Conservation (phyloP, 1,139 yeast genomes). For the Zygosaccharomyces pseudobailii region DNA sequence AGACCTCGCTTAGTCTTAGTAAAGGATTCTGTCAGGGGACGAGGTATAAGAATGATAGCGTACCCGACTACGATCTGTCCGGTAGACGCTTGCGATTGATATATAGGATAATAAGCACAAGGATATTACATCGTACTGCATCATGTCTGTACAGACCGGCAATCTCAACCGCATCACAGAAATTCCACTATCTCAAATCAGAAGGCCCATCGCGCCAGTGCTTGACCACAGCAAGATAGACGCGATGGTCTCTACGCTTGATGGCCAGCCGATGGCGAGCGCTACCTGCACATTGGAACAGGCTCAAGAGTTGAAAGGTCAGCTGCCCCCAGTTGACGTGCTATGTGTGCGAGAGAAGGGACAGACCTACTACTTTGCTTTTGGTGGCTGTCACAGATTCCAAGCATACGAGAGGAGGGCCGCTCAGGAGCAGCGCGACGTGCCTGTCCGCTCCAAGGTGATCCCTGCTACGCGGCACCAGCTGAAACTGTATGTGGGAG, state of each 20-base stretch:
- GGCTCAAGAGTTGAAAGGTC: slow-evolving; percentile 44
- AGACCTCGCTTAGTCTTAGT: slow-evolving; percentile 1
- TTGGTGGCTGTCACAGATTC: slow-evolving; percentile 81
- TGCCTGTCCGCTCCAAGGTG: slow-evolving; percentile 55
- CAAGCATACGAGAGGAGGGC: slow-evolving; percentile 63
- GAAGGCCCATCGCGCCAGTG: slow-evolving; percentile 81
- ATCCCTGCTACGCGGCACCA: slow-evolving; percentile 66
- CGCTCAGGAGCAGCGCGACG: slow-evolving; percentile 32
- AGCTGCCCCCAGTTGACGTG: slow-evolving; percentile 74
- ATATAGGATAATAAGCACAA: too few relatives aligned
- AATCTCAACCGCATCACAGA: slow-evolving; percentile 44
- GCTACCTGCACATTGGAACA: slow-evolving; percentile 54
- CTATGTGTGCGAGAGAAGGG: slow-evolving; percentile 61
- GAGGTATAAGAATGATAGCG: too few relatives aligned
- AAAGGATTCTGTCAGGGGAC: background rate
- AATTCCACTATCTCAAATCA: slow-evolving; percentile 60
- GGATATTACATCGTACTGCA: background rate
- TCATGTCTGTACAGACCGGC: slow-evolving; percentile 47
- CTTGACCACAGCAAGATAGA: slow-evolving; percentile 66
- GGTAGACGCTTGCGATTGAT: too few relatives aligned
- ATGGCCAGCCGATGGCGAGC: slow-evolving; percentile 60
- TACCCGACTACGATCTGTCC: too few relatives aligned
- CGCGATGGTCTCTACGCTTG: slow-evolving; percentile 71
- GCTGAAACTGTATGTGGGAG: slow-evolving; percentile 57
- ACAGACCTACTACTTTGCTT: slow-evolving; percentile 62